phyloP scores from a whole-genome alignment of 2,329 filamentous ascomycete genomes.

The Fusarium mundagurra region DNA sequence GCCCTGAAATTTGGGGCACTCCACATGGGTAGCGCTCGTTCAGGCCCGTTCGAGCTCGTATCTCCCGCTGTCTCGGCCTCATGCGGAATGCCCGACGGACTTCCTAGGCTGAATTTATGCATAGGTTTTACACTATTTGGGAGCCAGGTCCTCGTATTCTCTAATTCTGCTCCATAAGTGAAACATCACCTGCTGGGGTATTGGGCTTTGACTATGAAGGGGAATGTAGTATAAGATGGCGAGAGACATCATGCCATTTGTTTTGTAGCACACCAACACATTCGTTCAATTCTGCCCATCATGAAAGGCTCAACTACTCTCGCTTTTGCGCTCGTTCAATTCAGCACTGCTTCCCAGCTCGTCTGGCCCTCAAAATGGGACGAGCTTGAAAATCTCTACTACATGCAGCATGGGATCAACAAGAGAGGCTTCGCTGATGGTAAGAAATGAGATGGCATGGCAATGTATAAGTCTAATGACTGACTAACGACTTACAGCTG shows the following conservation, averaged over 20 bases:
- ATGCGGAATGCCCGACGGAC: not conserved
- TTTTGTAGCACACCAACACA: not conserved
- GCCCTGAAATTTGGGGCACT: not conserved
- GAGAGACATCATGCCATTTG: not conserved
- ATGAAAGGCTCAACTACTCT: conserved; percentile 17
- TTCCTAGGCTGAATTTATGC: not conserved
- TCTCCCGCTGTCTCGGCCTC: not conserved
- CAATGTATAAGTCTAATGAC: too few relatives aligned
- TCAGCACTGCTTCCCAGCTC: conserved; percentile 7
- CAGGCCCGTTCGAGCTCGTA: not conserved
- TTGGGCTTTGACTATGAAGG: not conserved
- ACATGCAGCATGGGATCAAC: conserved; percentile 10
- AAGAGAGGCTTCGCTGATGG: conserved; percentile 10
- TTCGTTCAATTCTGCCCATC: not conserved
- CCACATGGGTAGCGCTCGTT: not conserved
- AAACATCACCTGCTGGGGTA: not conserved
- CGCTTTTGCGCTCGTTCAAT: not conserved
- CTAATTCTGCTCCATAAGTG: not conserved
- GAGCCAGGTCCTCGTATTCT: not conserved
- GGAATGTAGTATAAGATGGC: not conserved
- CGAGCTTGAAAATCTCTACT: conserved; percentile 27
- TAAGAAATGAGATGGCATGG: too few relatives aligned
- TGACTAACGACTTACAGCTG: too few relatives aligned
- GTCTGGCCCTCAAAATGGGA: conserved; percentile 35
- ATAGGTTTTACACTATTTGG: not conserved